Evolutionary conservation across 2,329 filamentous ascomycete species (phyloP), one percentile per base, ranked within the genome.

Genomic region (Phialocephala subalpina): DNA sequence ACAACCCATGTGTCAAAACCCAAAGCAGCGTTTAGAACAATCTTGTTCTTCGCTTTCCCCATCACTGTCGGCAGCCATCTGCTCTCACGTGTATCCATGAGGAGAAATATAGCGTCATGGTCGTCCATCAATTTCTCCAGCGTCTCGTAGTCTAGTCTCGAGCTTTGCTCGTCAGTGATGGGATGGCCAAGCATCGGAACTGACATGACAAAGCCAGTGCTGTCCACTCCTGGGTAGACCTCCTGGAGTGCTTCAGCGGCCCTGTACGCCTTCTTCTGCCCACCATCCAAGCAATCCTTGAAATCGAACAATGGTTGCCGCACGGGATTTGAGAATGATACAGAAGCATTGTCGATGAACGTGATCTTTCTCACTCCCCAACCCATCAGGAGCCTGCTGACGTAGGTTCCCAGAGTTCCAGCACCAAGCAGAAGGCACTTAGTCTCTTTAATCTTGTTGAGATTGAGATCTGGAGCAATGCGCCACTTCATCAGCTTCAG

Each of bases 401-500:
- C 94, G 76, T 98, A 98, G 67, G 93, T 94, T 9, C 96, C 96
- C 1, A 99, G 83, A 0, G 96, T 99, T 16, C 96, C 96, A 0
- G 96, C 94, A 4, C 96, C 96, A 1, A 99, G 87, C 2, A 99
- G 82, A 18, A 99, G 85, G 76, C 96, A 99, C 75, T 90, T 97
- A 3, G 93, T 95, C 64, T 90, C 87, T 76, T 97, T 97, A 76
- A 98, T 94, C 35, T 87, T 87, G 35, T 97, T 94, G 11, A 99
- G 86, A 76, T 98, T 87, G 47, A 99, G 86, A 59, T 90, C 90
- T 0, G 96, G 96, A 8, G 94, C 93, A 73, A 99, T 93, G 45
- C 96, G 90, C 96, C 96, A 99, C 81, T 97, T 99, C 90, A 99
- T 99, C 65, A 99, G 85, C 80, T 98, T 98, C 67, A 98, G 84